Conservation (phyloP, 129 eudicot genomes). For the Deinandra increscens region DNA sequence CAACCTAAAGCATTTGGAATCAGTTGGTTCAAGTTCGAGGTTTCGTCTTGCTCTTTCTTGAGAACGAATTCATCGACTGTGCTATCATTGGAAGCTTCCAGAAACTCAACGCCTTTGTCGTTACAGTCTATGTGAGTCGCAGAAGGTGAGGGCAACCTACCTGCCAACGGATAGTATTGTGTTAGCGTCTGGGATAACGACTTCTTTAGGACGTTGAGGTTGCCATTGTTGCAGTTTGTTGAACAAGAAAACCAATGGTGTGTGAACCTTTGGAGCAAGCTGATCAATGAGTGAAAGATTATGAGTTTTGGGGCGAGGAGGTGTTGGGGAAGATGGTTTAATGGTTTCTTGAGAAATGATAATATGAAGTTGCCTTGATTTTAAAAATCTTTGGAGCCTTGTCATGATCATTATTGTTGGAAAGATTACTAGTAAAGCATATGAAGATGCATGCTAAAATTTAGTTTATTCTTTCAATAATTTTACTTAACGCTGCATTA, state of each 20-base stretch:
- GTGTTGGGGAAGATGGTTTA: constrained; percentile 1
- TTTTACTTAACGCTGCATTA: too few species aligned
- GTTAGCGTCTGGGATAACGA: not conserved
- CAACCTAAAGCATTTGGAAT: not conserved
- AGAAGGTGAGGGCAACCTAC: not conserved
- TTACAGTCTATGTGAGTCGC: constrained; percentile 1
- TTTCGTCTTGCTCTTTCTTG: not conserved
- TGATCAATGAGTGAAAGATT: not conserved
- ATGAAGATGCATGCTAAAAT: too few species aligned
- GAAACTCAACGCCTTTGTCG: not conserved
- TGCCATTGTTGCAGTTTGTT: not conserved
- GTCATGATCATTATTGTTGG: not conserved
- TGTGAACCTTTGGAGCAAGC: not conserved
- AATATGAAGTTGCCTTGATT: not conserved
- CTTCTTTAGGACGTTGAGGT: constrained; percentile 6
- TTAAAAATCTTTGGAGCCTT: not conserved
- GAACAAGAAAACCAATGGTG: not conserved
- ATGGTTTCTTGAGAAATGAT: constrained; percentile 13
- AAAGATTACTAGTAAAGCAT: too few species aligned
- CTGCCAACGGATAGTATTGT: constrained; percentile 8
- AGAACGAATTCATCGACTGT: not conserved
- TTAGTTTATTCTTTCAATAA: too few species aligned
- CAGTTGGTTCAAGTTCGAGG: not conserved
- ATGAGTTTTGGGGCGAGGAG: not conserved
- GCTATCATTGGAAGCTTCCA: not conserved